These are phyloP conservation scores for Curvularia verruculosa DNA, from an alignment of 2,329 filamentous ascomycete genomes.

Conservation along the genomic window DNA sequence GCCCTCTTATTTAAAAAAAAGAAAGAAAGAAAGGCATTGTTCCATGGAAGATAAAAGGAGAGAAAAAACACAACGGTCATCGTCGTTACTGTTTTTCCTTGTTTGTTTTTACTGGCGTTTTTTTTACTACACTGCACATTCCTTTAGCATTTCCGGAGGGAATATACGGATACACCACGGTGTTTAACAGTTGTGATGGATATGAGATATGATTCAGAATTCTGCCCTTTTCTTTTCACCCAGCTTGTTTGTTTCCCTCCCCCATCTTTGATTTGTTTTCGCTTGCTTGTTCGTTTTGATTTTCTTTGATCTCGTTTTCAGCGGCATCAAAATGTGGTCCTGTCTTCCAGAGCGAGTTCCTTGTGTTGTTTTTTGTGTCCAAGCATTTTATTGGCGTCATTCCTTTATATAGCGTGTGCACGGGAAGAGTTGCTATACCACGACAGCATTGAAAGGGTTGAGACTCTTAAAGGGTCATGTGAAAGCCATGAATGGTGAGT, in stretches of 20 bases:
- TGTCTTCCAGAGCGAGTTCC: constrained; percentile 7
- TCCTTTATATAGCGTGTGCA: constrained; percentile 13
- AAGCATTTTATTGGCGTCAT: constrained; percentile 29
- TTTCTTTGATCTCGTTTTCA: constrained; percentile 24
- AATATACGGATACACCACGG: background rate
- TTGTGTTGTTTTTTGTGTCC: constrained; percentile 7
- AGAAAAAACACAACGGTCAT: background rate
- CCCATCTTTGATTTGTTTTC: background rate
- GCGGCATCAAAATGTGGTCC: constrained; percentile 33
- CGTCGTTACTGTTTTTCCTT: background rate
- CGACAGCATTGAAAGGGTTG: constrained; percentile 18
- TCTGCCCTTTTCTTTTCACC: background rate
- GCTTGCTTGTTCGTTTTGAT: background rate
- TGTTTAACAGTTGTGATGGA: background rate
- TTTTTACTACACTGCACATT: constrained; percentile 4
- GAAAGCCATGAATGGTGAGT: background rate
- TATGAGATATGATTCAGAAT: background rate
- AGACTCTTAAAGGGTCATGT: background rate
- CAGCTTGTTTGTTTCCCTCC: background rate
- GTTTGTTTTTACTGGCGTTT: background rate
- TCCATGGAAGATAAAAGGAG: background rate
- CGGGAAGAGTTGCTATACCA: constrained; percentile 24
- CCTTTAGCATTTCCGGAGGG: constrained; percentile 13
- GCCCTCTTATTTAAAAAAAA: constrained; percentile 36
- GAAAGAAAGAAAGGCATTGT: constrained; percentile 1